These are phyloP conservation scores for Helianthus annuus DNA, from an alignment of 129 eudicot genomes.

Conservation along the genomic window HanXRQr2.0-SUNRISE NC_035433.2:138734933-138735432, in stretches of 20 bases:
- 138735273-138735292: neutral
- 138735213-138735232: neutral
- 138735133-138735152: neutral
- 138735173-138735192: slow-evolving; percentile 1
- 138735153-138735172: neutral
- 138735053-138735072: too few relatives aligned
- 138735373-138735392: too few relatives aligned
- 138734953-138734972: too few relatives aligned
- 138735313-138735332: neutral
- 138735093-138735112: slow-evolving; percentile 10
- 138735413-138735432: neutral
- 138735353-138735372: neutral
- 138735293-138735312: too few relatives aligned
- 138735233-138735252: neutral
- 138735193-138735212: neutral
- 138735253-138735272: neutral
- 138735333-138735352: neutral
- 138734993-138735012: too few relatives aligned
- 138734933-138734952: too few relatives aligned
- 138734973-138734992: too few relatives aligned
- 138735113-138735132: neutral
- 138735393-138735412: too few relatives aligned
- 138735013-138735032: too few relatives aligned
- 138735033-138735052: too few relatives aligned
- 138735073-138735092: neutral